Evolutionary conservation across 2,329 filamentous ascomycete species (phyloP), one percentile per base, ranked within the genome.

Genomic region (Ascochyta fabae): DNA sequence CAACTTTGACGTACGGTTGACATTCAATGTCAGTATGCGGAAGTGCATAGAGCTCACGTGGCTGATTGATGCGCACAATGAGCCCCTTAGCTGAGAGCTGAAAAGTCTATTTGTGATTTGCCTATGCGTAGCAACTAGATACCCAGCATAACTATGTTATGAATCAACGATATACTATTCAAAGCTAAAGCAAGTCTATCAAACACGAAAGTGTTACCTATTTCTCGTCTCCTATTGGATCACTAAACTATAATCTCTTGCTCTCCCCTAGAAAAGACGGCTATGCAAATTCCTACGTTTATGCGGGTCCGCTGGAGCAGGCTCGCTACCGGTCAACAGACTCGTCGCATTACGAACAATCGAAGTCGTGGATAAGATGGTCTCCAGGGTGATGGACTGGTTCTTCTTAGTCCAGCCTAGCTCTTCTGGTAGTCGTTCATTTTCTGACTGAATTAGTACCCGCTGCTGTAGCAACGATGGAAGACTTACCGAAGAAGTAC

Each of bases 401-500:
- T 48, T 50, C 36, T 64, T 66, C 52, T 60, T 60, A 3, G 58
- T 67, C 78, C 78, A 81, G 12, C 79, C 79, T 2, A 81, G 53
- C 27, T 77, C 68, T 5, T 58, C 66, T 0, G 79, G 79, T 1
- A 81, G 63, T 4, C 72, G 62, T 56, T 81, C 79, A 13, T 80
- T 78, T 45, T 78, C 78, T 80, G 31, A 5, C 34, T 3, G 4
- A 5, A 12, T 53, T 6, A 47, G 29, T 6, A n/a, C 23, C 24
- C 22, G 9, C 19, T 23, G 19, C 6, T 19, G 5, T 31, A 23
- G n/a, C 7, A 16, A 4, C 31, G 12, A 52, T 48, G 13, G 62
- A 62, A 80, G 36, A 60, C 77, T 69, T 65, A 83, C 79, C 68
- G 52, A 83, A 81, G 51, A 81, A 80, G 42, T 77, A 83, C 41